A percentile compares a stretch with the other conserved stretches of the same genome.
phyloP scores from a whole-genome alignment of 805 yeast species.

The Hanseniaspora thailandica region DNA sequence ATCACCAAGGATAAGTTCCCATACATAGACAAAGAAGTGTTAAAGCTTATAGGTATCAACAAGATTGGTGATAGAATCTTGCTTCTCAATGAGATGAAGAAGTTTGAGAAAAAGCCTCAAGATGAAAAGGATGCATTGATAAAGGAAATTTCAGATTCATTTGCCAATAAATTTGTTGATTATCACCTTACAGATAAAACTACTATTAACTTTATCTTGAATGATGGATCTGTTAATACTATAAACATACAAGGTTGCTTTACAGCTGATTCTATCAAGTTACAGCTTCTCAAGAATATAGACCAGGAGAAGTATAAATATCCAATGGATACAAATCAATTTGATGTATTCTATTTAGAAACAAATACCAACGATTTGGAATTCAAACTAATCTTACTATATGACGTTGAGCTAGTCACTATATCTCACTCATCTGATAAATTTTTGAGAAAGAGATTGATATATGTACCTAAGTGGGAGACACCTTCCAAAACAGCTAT shows the following conservation, averaged over 20 bases:
- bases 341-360: slow-evolving; percentile 48
- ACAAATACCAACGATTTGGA: slow-evolving; percentile 29
- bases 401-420: slow-evolving; percentile 70
- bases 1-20: slow-evolving; percentile 21
- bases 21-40: slow-evolving; percentile 44
- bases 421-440: slow-evolving; percentile 68
- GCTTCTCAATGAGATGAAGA: slow-evolving; percentile 46
- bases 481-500: slow-evolving; percentile 53
- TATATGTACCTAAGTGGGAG: slow-evolving; percentile 54
- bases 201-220: slow-evolving; percentile 55
- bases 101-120: slow-evolving; percentile 18
- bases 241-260: slow-evolving; percentile 69
- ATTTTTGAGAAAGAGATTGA: slow-evolving; percentile 53
- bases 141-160: slow-evolving; percentile 17
- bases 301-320: slow-evolving; percentile 20
- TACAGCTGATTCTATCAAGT: slow-evolving; percentile 66
- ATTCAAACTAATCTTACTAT: slow-evolving; percentile 37
- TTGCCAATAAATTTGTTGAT: slow-evolving; percentile 17
- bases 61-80: slow-evolving; percentile 76
- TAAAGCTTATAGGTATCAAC: slow-evolving; percentile 60
- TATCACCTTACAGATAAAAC: slow-evolving; percentile 31
- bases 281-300: slow-evolving; percentile 50
- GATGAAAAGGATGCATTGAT: slow-evolving; percentile 20
- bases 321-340: slow-evolving; percentile 24
- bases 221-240: slow-evolving; percentile 58